Conservation (phyloP, 2,329 filamentous ascomycete species). For the Epichloe glyceriae region DNA sequence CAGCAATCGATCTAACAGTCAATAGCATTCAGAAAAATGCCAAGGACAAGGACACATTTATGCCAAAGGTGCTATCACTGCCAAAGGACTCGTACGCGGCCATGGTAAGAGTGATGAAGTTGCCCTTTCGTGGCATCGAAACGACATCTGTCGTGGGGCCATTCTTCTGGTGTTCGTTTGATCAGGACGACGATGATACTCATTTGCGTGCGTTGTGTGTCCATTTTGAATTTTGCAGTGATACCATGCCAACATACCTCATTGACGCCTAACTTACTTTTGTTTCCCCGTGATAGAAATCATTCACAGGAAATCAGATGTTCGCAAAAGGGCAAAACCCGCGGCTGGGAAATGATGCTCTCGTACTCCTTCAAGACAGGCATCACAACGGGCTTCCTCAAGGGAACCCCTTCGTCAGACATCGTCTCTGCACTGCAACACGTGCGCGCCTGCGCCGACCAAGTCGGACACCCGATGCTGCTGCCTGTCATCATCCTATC, state of each 20-base stretch:
- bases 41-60: constrained; percentile 44
- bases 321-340: constrained; percentile 50
- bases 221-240: no score
- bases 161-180: constrained; percentile 48
- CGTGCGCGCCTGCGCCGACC: constrained; percentile 32
- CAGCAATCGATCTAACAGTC: background rate
- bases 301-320: constrained; percentile 52
- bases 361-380: constrained; percentile 41
- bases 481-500: constrained; percentile 45
- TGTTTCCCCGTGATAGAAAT: constrained; percentile 29
- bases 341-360: constrained; percentile 52
- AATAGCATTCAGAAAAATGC: constrained; percentile 43
- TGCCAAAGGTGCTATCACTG: constrained; percentile 40
- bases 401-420: constrained; percentile 46
- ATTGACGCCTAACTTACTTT: no score
- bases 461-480: constrained; percentile 45
- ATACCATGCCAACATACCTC: no score
- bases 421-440: constrained; percentile 36
- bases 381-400: constrained; percentile 48
- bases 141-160: constrained; percentile 46
- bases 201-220: constrained; percentile 36
- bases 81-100: constrained; percentile 34
- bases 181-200: constrained; percentile 42
- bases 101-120: constrained; percentile 41
- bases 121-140: constrained; percentile 46